phyloP scores from a whole-genome alignment of 257 asterid genomes.

The Solanum microdontum region DNA sequence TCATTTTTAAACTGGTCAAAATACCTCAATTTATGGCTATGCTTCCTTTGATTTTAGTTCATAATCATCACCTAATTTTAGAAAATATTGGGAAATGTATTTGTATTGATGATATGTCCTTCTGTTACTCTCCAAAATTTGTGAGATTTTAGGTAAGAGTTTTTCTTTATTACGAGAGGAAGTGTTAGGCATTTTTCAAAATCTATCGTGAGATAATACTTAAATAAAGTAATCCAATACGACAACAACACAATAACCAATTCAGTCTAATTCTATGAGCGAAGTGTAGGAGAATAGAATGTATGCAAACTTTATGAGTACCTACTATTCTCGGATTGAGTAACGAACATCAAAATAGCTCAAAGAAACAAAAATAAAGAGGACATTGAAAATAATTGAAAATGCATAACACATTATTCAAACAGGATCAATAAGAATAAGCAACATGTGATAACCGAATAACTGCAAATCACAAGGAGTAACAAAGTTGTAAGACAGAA shows the following conservation, averaged over 20 bases:
- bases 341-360: too few relatives aligned
- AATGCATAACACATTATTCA: not conserved
- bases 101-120: not conserved
- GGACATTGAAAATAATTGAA: not conserved
- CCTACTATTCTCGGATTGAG: not conserved
- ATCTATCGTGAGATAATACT: too few relatives aligned
- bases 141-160: not conserved
- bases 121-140: not conserved
- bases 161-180: not conserved
- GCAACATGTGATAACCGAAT: not conserved
- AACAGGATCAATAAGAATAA: not conserved
- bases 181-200: not conserved
- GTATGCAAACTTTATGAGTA: not conserved
- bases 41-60: not conserved
- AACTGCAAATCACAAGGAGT: not conserved
- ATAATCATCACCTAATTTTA: not conserved
- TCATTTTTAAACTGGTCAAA: not conserved
- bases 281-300: too few relatives aligned
- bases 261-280: not conserved
- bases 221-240: too few relatives aligned
- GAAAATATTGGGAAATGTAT: not conserved
- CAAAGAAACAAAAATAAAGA: not conserved
- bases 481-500: too few relatives aligned
- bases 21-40: not conserved
- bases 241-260: too few relatives aligned